Conservation (phyloP, 805 yeast genomes). For the Metschnikowia matae region DNA sequence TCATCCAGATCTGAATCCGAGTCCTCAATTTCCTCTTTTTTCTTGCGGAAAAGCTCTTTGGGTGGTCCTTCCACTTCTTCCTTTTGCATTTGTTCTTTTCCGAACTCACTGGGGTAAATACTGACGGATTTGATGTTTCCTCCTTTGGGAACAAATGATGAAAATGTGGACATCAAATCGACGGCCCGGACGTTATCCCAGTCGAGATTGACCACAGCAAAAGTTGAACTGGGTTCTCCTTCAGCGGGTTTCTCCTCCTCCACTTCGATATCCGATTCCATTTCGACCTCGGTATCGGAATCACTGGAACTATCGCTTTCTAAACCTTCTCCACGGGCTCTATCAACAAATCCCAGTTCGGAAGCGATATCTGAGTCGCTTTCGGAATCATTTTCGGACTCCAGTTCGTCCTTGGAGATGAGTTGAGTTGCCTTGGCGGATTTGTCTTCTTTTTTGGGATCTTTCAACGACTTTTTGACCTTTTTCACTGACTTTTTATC, state of each 20-base stretch:
- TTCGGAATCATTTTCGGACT: neutral
- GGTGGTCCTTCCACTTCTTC: constrained; percentile 95
- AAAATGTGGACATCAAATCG: constrained; percentile 85
- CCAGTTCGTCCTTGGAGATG: neutral
- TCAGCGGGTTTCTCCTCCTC: constrained; percentile 66
- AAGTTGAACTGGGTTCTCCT: constrained; percentile 75
- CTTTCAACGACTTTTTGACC: neutral
- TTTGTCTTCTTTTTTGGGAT: neutral
- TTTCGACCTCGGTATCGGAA: constrained; percentile 43
- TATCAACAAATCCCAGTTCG: constrained; percentile 32
- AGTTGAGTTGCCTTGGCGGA: neutral
- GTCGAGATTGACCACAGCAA: constrained; percentile 94
- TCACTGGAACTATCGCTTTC: constrained; percentile 29
- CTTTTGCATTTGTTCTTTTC: constrained; percentile 83
- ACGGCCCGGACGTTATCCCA: constrained; percentile 93
- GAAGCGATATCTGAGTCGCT: neutral
- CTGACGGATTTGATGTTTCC: constrained; percentile 66
- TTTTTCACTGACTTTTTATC: neutral
- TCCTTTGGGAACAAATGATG: constrained; percentile 74
- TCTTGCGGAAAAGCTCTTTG: constrained; percentile 60
- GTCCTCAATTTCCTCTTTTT: constrained; percentile 17
- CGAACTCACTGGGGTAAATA: constrained; percentile 86
- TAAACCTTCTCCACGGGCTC: constrained; percentile 65
- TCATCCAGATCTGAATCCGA: constrained; percentile 32
- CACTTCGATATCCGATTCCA: constrained; percentile 51